These are phyloP conservation scores for Skeletonema potamos DNA, from an alignment of 108 stramenopile genomes.

Conservation along the genomic window DNA sequence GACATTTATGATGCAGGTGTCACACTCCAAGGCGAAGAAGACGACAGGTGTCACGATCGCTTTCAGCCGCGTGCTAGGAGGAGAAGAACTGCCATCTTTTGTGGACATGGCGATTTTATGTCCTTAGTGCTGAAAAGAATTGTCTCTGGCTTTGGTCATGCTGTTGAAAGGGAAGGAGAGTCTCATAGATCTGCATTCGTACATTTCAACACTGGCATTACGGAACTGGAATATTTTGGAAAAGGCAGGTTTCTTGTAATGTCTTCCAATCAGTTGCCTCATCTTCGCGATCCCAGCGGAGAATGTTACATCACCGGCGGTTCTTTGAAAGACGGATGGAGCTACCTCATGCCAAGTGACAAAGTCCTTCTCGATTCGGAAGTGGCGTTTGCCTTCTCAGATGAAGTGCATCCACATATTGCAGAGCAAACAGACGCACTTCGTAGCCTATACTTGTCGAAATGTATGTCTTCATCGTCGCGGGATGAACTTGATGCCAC, in stretches of 20 bases:
- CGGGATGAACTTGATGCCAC: neutral
- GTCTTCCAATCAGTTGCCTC: constrained; percentile 65
- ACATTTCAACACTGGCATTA: constrained; percentile 78
- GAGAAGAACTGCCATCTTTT: constrained; percentile 57
- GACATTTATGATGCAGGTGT: constrained; percentile 82
- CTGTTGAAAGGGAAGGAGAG: constrained; percentile 54
- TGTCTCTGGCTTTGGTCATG: constrained; percentile 71
- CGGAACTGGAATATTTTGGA: constrained; percentile 81
- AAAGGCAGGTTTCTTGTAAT: constrained; percentile 69
- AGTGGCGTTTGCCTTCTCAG: constrained; percentile 54
- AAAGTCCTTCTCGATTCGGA: constrained; percentile 46
- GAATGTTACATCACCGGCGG: constrained; percentile 57
- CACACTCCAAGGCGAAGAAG: constrained; percentile 58
- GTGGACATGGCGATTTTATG: constrained; percentile 85
- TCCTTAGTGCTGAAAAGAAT: constrained; percentile 67
- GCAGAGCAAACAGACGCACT: constrained; percentile 59
- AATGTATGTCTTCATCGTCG: constrained; percentile 6
- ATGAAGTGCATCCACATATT: constrained; percentile 59
- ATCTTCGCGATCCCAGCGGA: constrained; percentile 42
- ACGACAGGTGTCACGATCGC: constrained; percentile 59
- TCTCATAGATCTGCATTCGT: constrained; percentile 74
- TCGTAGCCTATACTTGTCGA: constrained; percentile 48
- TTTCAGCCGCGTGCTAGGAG: constrained; percentile 36
- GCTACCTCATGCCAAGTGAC: constrained; percentile 63
- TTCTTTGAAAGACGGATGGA: constrained; percentile 75